Evolutionary conservation across 305 asterid genomes (phyloP).

Genomic region (Fraxinus ornus): DNA sequence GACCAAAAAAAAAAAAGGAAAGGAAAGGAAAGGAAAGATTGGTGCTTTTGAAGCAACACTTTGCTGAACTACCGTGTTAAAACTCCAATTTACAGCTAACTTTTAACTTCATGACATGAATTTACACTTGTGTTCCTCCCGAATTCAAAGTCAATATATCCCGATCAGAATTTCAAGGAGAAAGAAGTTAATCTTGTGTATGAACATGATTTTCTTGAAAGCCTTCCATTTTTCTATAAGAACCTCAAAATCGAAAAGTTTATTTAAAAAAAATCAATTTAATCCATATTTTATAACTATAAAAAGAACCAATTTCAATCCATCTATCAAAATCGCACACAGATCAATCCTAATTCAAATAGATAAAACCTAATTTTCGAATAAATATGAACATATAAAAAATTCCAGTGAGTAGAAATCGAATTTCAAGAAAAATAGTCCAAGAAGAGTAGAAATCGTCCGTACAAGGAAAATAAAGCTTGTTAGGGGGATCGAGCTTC

Average conservation of each 20-base stretch:
- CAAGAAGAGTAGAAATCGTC: neutral
- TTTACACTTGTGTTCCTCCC: neutral
- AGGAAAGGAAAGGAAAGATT: neutral
- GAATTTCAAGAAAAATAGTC: neutral
- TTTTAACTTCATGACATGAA: neutral
- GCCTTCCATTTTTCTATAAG: constrained; percentile 8
- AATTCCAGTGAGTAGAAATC: neutral
- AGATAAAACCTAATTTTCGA: constrained; percentile 1
- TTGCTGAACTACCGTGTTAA: neutral
- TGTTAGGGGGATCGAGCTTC: constrained; percentile 91
- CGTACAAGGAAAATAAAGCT: constrained; percentile 83
- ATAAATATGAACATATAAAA: constrained; percentile 10
- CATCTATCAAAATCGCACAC: constrained; percentile 1
- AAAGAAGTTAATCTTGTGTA: neutral
- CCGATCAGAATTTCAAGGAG: neutral
- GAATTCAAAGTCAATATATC: neutral
- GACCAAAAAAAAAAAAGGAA: neutral
- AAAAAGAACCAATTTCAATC: constrained; percentile 2
- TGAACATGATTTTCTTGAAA: constrained; percentile 6
- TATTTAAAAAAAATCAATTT: constrained; percentile 3
- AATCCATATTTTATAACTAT: neutral
- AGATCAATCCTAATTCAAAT: constrained; percentile 25
- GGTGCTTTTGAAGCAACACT: neutral
- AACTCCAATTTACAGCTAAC: neutral
- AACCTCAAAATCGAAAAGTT: constrained; percentile 1